Conservation (phyloP, 2,329 filamentous ascomycete species). For the Didymosphaeria variabile region DNA sequence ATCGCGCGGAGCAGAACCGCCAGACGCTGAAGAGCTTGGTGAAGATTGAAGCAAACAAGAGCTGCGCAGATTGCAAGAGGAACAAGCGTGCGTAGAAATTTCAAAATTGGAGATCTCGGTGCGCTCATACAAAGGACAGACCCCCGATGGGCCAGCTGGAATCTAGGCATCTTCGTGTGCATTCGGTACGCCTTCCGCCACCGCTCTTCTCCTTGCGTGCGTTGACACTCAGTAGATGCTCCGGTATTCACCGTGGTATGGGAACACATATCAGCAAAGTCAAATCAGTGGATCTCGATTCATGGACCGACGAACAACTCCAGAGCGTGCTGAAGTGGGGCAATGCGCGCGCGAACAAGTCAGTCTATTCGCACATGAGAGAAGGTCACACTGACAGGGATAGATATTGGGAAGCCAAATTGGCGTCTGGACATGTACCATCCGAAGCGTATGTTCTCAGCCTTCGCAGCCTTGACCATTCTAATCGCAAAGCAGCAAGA, state of each 20-base stretch:
- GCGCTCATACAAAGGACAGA: slow-evolving; percentile 63
- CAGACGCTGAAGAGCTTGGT: slow-evolving; percentile 92
- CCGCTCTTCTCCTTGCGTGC: slow-evolving; percentile 2
- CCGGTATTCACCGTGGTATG: slow-evolving; percentile 98
- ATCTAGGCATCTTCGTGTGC: slow-evolving; percentile 95
- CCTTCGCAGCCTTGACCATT: background rate
- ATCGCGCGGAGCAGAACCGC: slow-evolving; percentile 91
- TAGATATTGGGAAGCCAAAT: slow-evolving; percentile 91
- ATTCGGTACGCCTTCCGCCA: slow-evolving; percentile 67
- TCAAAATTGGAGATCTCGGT: slow-evolving; percentile 1
- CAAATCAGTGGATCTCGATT: slow-evolving; percentile 96
- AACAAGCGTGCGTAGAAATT: slow-evolving; percentile 81
- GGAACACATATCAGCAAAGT: slow-evolving; percentile 98
- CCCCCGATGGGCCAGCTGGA: slow-evolving; percentile 99
- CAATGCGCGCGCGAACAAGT: slow-evolving; percentile 95
- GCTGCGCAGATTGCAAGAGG: slow-evolving; percentile 97
- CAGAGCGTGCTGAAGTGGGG: slow-evolving; percentile 95
- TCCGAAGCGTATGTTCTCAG: slow-evolving; percentile 75
- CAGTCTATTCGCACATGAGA: slow-evolving; percentile 24
- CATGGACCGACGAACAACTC: slow-evolving; percentile 98
- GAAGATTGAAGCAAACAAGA: slow-evolving; percentile 95
- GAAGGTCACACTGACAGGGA: slow-evolving; percentile 33
- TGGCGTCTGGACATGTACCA: slow-evolving; percentile 88
- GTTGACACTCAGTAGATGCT: slow-evolving; percentile 67
- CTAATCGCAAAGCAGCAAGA: slow-evolving; percentile 68